phyloP scores from a whole-genome alignment of 2,329 filamentous ascomycete species.

The Esteya vermicola region DNA sequence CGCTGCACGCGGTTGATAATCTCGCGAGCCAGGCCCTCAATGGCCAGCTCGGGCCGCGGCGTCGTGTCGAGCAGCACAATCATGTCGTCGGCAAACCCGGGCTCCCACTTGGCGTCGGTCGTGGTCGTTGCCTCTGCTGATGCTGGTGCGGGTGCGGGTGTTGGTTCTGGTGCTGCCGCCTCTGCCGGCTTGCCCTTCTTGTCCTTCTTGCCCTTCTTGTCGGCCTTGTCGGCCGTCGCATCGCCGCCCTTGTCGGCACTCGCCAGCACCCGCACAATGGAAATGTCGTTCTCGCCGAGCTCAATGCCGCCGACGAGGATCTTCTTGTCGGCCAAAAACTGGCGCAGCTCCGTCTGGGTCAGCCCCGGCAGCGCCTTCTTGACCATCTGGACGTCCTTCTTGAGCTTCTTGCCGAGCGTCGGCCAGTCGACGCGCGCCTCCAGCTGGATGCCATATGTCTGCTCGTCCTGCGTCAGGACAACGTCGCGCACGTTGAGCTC shows the following conservation, averaged over 20 bases:
- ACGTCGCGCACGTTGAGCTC: slow-evolving; percentile 85
- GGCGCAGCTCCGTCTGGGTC: slow-evolving; percentile 66
- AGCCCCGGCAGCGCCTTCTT: slow-evolving; percentile 78
- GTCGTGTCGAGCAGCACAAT: slow-evolving; percentile 71
- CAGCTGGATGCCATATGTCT: slow-evolving; percentile 84
- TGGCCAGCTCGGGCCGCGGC: slow-evolving; percentile 68
- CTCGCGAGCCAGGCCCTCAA: slow-evolving; percentile 81
- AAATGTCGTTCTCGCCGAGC: slow-evolving; percentile 68
- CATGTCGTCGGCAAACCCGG: slow-evolving; percentile 40
- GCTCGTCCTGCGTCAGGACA: slow-evolving; percentile 73
- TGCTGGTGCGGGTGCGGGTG: too few relatives aligned
- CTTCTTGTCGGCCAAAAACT: slow-evolving; percentile 57
- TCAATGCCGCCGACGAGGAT: slow-evolving; percentile 78
- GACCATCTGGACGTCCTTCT: slow-evolving; percentile 84
- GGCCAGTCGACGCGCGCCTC: slow-evolving; percentile 87
- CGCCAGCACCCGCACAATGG: slow-evolving; percentile 66
- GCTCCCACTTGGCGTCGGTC: slow-evolving; percentile 10
- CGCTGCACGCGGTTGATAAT: slow-evolving; percentile 88
- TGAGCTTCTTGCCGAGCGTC: slow-evolving; percentile 87
- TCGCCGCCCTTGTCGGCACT: slow-evolving; percentile 44
- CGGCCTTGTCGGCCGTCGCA: slow-evolving; percentile 60
- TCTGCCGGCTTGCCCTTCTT: not conserved
- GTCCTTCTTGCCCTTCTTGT: slow-evolving; percentile 44
- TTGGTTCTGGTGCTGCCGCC: not conserved
- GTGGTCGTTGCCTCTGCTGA: not conserved